Evolutionary conservation across 2,329 filamentous ascomycete genomes (phyloP).

Genomic region (Ustilaginoidea virens): DNA sequence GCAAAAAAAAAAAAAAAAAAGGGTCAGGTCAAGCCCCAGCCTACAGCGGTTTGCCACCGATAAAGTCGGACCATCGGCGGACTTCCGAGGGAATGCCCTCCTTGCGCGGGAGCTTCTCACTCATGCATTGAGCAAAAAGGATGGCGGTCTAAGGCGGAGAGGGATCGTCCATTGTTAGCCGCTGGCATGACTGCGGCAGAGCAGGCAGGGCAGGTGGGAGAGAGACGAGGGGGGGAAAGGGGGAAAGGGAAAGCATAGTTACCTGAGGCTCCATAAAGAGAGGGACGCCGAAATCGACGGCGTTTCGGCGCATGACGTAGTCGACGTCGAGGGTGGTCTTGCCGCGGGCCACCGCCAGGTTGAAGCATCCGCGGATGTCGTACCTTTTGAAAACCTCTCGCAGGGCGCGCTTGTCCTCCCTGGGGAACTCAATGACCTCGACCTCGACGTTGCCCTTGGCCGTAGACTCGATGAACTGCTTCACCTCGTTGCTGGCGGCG

Average conservation of each 20-base stretch:
- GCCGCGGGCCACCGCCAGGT: constrained; percentile 70
- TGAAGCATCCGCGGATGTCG: constrained; percentile 91
- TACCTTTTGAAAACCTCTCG: constrained; percentile 95
- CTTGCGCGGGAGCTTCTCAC: constrained; percentile 76
- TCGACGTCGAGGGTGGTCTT: constrained; percentile 82
- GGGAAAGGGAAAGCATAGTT: too few species aligned
- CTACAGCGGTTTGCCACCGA: constrained; percentile 66
- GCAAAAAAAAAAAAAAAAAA: too few species aligned
- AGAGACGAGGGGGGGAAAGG: too few species aligned
- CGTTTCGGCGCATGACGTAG: constrained; percentile 97
- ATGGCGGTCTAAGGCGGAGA: constrained; percentile 59
- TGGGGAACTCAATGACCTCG: constrained; percentile 93
- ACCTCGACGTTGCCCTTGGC: constrained; percentile 54
- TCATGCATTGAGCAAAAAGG: constrained; percentile 95
- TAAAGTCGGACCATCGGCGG: constrained; percentile 87
- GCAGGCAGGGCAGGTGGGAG: background rate
- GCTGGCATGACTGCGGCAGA: background rate
- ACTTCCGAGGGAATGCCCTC: constrained; percentile 88
- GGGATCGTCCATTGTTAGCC: background rate
- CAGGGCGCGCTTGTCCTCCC: constrained; percentile 85
- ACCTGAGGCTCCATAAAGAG: constrained; percentile 98
- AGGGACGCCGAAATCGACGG: constrained; percentile 94
- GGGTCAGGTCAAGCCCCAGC: background rate
- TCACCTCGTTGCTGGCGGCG: constrained; percentile 68
- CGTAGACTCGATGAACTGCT: constrained; percentile 62